phyloP scores from a whole-genome alignment of 192 early-diverging fungal genomes.

The Gigaspora rosea region DNA sequence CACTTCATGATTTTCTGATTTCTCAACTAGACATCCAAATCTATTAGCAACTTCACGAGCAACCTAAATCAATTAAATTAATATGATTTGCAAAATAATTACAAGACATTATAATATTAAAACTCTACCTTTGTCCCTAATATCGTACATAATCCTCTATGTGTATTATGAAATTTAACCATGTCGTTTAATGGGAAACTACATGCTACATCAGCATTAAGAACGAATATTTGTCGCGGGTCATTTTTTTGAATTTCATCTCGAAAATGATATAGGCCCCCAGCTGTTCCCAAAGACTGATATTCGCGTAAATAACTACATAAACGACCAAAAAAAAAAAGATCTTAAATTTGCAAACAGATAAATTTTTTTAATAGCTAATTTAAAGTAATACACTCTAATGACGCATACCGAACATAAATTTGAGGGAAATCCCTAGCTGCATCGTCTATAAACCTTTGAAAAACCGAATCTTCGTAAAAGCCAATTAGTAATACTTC shows the following conservation, averaged over 20 bases:
- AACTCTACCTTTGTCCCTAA: slow-evolving; percentile 80
- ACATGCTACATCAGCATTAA: slow-evolving; percentile 96
- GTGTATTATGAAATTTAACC: slow-evolving; percentile 79
- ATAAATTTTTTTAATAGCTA: background rate
- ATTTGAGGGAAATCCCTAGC: slow-evolving; percentile 85
- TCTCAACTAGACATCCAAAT: slow-evolving; percentile 93
- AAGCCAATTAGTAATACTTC: slow-evolving; percentile 97
- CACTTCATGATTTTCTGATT: slow-evolving; percentile 85
- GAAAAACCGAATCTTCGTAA: slow-evolving; percentile 94
- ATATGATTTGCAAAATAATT: background rate
- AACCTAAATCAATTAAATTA: slow-evolving; percentile 35
- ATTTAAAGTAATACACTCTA: background rate
- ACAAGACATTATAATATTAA: background rate
- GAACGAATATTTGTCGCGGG: slow-evolving; percentile 91
- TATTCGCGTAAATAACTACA: slow-evolving; percentile 95
- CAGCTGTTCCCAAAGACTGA: slow-evolving; percentile 93
- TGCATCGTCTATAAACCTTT: slow-evolving; percentile 83
- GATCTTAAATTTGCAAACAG: background rate
- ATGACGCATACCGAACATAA: slow-evolving; percentile 69
- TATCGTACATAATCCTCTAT: slow-evolving; percentile 84
- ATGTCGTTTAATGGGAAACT: slow-evolving; percentile 90
- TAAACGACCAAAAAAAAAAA: background rate
- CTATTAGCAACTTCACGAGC: slow-evolving; percentile 75
- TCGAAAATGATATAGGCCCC: slow-evolving; percentile 98
- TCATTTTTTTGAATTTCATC: slow-evolving; percentile 93